Base-by-base conservation (phyloP, 139 green algal species). In the Picochlorum sp. region DNA sequence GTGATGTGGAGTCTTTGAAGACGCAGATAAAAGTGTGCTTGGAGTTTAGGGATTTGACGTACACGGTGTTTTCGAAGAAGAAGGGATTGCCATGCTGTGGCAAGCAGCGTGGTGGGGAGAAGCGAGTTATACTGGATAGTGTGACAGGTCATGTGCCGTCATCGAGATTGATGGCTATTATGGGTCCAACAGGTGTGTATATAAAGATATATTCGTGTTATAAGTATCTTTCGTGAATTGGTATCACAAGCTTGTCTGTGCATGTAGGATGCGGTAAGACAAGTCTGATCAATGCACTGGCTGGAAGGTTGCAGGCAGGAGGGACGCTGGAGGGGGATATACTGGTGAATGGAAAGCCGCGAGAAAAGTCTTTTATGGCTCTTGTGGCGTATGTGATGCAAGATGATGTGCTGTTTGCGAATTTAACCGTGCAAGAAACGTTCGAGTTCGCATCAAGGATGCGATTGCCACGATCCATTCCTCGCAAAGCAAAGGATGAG, bases 361-460 rank as follows among this genome's bases (percentile, higher is more conserved):
- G 64, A 62, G n/a, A 7, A 18, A 50, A 30, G 18, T 30, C 37
- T 49, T 70, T 74, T 60, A 21, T 15, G 14, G 49, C 34, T 45
- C 30, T 66, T 52, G 54, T 41, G 6, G 69, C 50, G 21, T 75
- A 67, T 51, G 68, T 75, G 14, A 60, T 75, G 68, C 74, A 77
- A 67, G 83, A 90, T 45, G 83, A 90, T 41, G 65, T 72, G 11
- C 71, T 90, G 10, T 89, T 88, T 26, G 28, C 57, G 14, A 77
- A 73, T 21, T 69, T 84, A 18, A 89, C 83, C 0, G 74, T 84
- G 15, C 68, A 70, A 5, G 84, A 90, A 77, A 90, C 83, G 6
- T 81, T 90, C 47, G 58, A 57, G 26, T 75, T 78, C 54, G 67
- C 69, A 20, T 69, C 76, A 4, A 63, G 77, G 61, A 78, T 89